These are phyloP conservation scores for Saccharomyces hybrid DNA, from an alignment of 1,139 yeast species.

Conservation along the genomic window DNA sequence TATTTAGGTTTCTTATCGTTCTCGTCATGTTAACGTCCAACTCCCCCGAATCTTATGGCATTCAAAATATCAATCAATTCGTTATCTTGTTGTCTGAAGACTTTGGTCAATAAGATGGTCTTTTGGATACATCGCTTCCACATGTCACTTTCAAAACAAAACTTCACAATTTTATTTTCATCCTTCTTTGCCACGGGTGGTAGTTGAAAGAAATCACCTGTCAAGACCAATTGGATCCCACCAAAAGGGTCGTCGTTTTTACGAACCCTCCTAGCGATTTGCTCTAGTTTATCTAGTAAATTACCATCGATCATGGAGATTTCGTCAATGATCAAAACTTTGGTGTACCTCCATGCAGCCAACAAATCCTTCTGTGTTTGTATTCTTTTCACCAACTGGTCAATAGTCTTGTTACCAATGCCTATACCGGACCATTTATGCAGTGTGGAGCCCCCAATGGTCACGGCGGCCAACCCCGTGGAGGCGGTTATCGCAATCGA, in stretches of 20 bases:
- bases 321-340: slow-evolving; percentile 69
- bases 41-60: slow-evolving; percentile 57
- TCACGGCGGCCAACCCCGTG: slow-evolving; percentile 85
- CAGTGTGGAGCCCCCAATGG: slow-evolving; percentile 75
- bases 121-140: slow-evolving; percentile 51
- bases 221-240: slow-evolving; percentile 67
- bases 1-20: slow-evolving; percentile 43
- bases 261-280: slow-evolving; percentile 49
- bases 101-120: slow-evolving; percentile 53
- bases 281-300: slow-evolving; percentile 57
- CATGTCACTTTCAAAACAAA: slow-evolving; percentile 51
- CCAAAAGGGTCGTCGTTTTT: slow-evolving; percentile 56
- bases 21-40: slow-evolving; percentile 40
- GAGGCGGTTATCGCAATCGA: slow-evolving; percentile 81
- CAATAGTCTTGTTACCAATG: slow-evolving; percentile 48
- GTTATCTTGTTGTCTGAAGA: slow-evolving; percentile 63
- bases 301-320: slow-evolving; percentile 73
- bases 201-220: slow-evolving; percentile 81
- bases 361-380: slow-evolving; percentile 38
- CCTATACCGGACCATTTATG: slow-evolving; percentile 78
- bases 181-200: slow-evolving; percentile 60
- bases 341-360: slow-evolving; percentile 53
- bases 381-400: slow-evolving; percentile 40
- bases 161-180: slow-evolving; percentile 33
- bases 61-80: slow-evolving; percentile 68